Evolutionary conservation across 176 grass and related monocot genomes (phyloP).

Genomic region (Thinopyrum elongatum): DNA sequence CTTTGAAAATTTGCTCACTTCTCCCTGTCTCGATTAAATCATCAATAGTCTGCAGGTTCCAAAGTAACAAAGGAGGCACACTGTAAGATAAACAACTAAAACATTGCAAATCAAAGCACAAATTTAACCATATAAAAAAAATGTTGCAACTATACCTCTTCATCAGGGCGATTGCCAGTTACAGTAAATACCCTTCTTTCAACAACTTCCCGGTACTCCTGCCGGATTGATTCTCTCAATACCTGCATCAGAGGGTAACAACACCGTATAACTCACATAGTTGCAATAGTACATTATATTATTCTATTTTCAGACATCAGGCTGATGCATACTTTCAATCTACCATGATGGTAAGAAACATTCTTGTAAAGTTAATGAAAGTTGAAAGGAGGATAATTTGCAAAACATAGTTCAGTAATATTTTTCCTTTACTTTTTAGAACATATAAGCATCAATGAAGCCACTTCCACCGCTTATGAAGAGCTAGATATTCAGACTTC

Average conservation of each 20-base stretch:
- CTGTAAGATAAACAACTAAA: neutral
- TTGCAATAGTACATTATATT: constrained; percentile 5
- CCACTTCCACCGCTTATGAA: neutral
- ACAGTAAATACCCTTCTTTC: constrained; percentile 97
- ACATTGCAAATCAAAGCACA: neutral
- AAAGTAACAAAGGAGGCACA: constrained; percentile 27
- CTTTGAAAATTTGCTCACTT: constrained; percentile 95
- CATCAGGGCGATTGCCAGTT: constrained; percentile 79
- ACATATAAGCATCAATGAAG: neutral
- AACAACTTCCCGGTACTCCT: constrained; percentile 87
- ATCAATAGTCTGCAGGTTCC: constrained; percentile 69
- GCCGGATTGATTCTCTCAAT: constrained; percentile 44
- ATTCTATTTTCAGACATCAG: constrained; percentile 2
- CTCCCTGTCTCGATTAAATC: constrained; percentile 80
- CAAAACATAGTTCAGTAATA: neutral
- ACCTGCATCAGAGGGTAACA: too few species aligned
- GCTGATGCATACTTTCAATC: neutral
- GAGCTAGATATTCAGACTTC: neutral
- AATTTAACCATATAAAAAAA: constrained; percentile 1
- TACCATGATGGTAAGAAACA: constrained; percentile 2
- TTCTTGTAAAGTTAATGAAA: constrained; percentile 16
- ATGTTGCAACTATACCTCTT: constrained; percentile 54
- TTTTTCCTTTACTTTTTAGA: neutral
- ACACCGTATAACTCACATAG: neutral
- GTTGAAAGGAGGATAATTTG: neutral